Percentiles rank a stretch among this genome's conserved stretches.
Conservation (phyloP, 2,329 filamentous ascomycete genomes). For the Trichoderma sp. region DNA sequence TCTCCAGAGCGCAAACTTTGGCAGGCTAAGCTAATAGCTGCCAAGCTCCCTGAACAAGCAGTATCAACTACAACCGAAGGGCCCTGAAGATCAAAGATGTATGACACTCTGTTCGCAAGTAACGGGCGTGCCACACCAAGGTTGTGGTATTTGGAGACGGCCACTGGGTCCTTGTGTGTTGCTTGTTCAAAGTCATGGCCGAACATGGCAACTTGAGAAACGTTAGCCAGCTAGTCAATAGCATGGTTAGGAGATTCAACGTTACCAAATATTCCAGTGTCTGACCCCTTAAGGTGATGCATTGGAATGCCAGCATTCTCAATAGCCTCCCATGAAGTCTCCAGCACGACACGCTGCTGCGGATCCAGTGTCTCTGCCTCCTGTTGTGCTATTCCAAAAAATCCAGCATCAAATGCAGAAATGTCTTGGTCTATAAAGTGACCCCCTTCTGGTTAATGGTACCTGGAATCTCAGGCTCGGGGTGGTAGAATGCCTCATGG, state of each 20-base stretch:
- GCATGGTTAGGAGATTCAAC: conserved; percentile 36
- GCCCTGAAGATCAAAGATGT: conserved; percentile 49
- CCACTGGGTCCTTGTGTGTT: conserved; percentile 23
- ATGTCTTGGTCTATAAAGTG: conserved; percentile 39
- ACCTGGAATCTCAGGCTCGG: conserved; percentile 39
- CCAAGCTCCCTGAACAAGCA: conserved; percentile 50
- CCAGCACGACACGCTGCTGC: conserved; percentile 34
- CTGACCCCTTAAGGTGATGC: conserved; percentile 26
- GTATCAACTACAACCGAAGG: conserved; percentile 53
- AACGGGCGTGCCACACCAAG: conserved; percentile 42
- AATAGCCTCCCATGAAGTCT: conserved; percentile 44
- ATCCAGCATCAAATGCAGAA: conserved; percentile 42
- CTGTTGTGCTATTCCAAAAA: conserved; percentile 28
- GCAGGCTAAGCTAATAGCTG: conserved; percentile 47
- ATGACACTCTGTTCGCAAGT: conserved; percentile 48
- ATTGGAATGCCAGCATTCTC: conserved; percentile 38
- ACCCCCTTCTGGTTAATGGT: background rate
- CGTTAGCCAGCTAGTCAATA: conserved; percentile 32
- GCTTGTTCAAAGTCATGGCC: background rate
- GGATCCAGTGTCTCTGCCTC: conserved; percentile 25
- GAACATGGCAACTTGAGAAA: conserved; percentile 24
- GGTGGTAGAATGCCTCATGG: conserved; percentile 45
- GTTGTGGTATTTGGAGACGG: conserved; percentile 42
- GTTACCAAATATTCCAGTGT: conserved; percentile 44
- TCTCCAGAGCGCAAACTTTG: conserved; percentile 30